phyloP scores from a whole-genome alignment of 176 grass and related monocot genomes.

The Puccinellia tenuiflora region DNA sequence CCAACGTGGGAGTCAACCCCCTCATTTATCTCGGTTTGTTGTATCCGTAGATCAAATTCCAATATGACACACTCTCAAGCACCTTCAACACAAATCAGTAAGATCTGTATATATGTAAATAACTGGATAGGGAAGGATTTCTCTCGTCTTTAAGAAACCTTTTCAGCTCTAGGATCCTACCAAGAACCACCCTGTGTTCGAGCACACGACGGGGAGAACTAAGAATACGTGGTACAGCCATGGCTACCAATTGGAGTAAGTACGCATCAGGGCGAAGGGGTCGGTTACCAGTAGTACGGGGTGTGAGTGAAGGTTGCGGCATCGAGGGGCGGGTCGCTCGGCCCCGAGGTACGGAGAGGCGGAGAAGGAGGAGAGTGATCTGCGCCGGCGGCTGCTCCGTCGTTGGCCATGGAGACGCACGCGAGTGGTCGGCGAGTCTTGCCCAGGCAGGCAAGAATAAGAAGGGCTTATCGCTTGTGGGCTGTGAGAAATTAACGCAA shows the following conservation, averaged over 20 bases:
- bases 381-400: background rate
- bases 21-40: no score
- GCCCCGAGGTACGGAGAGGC: background rate
- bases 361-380: background rate
- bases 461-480: background rate
- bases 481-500: background rate
- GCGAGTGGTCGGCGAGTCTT: background rate
- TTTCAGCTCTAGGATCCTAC: background rate
- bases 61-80: background rate
- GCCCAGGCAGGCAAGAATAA: background rate
- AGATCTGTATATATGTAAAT: background rate
- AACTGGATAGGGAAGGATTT: background rate
- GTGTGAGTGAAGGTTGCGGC: conserved; percentile 53
- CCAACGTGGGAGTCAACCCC: no score
- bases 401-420: conserved; percentile 40
- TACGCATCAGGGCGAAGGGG: background rate
- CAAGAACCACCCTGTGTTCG: background rate
- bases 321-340: background rate
- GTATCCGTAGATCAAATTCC: no score
- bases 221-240: background rate
- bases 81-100: background rate
- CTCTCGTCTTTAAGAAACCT: no score
- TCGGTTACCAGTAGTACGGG: conserved; percentile 64
- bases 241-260: background rate
- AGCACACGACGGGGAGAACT: background rate